Percentiles rank a stretch among this genome's conserved stretches.
phyloP scores from a whole-genome alignment of 306 rosid genomes.

The Vigna hirtella region DNA sequence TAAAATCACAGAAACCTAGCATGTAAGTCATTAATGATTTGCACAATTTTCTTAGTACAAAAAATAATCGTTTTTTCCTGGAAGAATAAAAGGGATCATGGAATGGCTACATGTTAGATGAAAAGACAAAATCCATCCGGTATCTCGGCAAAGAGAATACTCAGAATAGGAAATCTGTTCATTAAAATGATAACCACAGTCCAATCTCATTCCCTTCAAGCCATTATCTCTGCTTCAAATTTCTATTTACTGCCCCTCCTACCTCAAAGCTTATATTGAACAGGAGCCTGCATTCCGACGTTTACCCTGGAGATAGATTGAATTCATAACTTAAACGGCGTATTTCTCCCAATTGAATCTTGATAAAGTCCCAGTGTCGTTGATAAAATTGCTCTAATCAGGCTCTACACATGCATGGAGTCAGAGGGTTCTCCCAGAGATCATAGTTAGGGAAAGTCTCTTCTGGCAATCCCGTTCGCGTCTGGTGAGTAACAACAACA shows the following conservation, averaged over 20 bases:
- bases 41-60: constrained; percentile 53
- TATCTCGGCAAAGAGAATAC: constrained; percentile 43
- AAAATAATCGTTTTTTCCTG: constrained; percentile 45
- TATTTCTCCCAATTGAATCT: constrained; percentile 38
- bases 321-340: constrained; percentile 39
- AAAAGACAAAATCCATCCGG: constrained; percentile 43
- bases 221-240: constrained; percentile 41
- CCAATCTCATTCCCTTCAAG: constrained; percentile 45
- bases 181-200: constrained; percentile 41
- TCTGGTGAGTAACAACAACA: constrained; percentile 85
- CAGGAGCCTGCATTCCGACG: constrained; percentile 17
- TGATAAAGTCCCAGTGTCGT: constrained; percentile 36
- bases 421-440: constrained; percentile 95
- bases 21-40: constrained; percentile 55
- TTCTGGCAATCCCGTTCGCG: constrained; percentile 91
- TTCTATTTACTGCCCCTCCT: constrained; percentile 43
- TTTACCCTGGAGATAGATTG: constrained; percentile 33
- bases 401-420: constrained; percentile 99
- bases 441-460: constrained; percentile 95
- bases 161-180: constrained; percentile 49
- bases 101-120: constrained; percentile 49
- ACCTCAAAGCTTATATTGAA: constrained; percentile 21
- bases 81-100: constrained; percentile 34
- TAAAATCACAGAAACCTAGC: constrained; percentile 22
- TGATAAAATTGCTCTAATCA: constrained; percentile 49